These are phyloP conservation scores for Saccharum spontaneum DNA, from an alignment of 176 grass and related monocot species.

Conservation along the genomic window DNA sequence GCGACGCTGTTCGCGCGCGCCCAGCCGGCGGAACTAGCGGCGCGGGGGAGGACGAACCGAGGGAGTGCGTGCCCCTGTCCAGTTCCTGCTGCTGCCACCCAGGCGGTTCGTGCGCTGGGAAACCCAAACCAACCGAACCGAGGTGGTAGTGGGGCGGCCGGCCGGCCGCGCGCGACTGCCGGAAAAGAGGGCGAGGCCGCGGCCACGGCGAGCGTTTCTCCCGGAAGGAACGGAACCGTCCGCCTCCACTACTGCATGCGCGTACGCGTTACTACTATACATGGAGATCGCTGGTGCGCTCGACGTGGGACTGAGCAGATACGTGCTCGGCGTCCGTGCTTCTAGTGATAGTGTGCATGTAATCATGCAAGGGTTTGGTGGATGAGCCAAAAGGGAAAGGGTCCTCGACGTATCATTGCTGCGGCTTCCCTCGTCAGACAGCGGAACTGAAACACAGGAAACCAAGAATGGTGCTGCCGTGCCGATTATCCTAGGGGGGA, in stretches of 20 bases:
- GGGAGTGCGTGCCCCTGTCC: not conserved
- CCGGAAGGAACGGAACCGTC: not conserved
- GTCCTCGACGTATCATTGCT: not conserved
- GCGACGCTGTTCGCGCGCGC: not conserved
- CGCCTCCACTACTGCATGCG: not conserved
- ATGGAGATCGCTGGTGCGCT: not conserved
- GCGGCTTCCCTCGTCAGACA: not conserved
- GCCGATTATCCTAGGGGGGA: not conserved
- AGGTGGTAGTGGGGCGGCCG: constrained; percentile 5
- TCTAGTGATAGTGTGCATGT: not conserved
- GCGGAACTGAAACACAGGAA: not conserved
- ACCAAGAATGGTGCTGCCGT: no score
- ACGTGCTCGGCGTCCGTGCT: not conserved
- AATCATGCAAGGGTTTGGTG: not conserved
- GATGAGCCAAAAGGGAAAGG: not conserved
- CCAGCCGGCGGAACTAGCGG: not conserved
- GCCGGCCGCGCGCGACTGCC: not conserved
- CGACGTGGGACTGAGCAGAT: not conserved
- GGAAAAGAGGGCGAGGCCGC: not conserved
- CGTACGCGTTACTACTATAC: not conserved
- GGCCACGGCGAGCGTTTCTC: not conserved
- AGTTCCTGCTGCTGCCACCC: not conserved
- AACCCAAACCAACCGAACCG: not conserved
- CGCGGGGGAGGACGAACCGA: not conserved
- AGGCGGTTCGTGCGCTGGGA: not conserved